Evolutionary conservation across 768 basidiomycete species (phyloP).

Genomic region (Collybiopsis confluens): DNA sequence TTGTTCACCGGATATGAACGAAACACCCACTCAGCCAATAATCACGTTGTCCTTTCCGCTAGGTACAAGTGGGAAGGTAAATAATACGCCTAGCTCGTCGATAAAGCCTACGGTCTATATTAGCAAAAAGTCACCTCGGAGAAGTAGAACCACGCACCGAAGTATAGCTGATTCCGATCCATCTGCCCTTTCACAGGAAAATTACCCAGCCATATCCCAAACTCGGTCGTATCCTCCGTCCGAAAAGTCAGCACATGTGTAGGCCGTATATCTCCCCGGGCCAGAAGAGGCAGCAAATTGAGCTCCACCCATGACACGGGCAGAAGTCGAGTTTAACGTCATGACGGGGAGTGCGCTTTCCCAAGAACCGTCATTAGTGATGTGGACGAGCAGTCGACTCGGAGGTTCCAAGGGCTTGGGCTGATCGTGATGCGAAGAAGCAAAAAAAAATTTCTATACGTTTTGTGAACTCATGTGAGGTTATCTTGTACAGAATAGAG

Average conservation of each 20-base stretch:
- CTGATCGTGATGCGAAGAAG: too few species aligned
- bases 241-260: conserved; percentile 58
- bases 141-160: not conserved
- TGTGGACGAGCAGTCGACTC: conserved; percentile 48
- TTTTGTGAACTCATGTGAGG: too few species aligned
- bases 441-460: too few species aligned
- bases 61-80: conserved; percentile 46
- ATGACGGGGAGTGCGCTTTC: conserved; percentile 47
- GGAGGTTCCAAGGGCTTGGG: too few species aligned
- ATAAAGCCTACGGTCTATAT: not conserved
- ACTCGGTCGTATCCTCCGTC: conserved; percentile 52
- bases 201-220: conserved; percentile 38
- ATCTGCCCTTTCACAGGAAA: not conserved
- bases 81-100: conserved; percentile 11
- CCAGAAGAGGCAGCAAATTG: conserved; percentile 56
- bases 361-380: conserved; percentile 57
- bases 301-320: conserved; percentile 39
- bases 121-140: not conserved
- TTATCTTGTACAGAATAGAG: too few species aligned
- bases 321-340: conserved; percentile 45
- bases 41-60: conserved; percentile 33
- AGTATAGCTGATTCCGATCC: conserved; percentile 4
- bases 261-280: conserved; percentile 54
- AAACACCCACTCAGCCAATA: conserved; percentile 56
- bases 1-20: conserved; percentile 55